Base-by-base conservation (phyloP, 192 early-diverging fungal genomes). In the Umbelopsis sp. region DNA sequence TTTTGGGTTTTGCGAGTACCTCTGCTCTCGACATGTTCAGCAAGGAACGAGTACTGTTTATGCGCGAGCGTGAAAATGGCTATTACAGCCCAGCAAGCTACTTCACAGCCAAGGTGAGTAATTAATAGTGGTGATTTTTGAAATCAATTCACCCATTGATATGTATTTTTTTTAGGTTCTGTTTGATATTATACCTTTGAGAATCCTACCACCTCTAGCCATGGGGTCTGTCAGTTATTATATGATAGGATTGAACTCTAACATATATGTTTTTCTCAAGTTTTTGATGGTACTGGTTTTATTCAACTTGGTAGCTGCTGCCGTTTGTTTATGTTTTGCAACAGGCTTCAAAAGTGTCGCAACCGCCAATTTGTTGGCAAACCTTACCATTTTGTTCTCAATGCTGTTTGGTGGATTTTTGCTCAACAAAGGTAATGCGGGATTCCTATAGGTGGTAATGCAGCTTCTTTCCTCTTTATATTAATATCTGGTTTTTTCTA, bases 381-480 rank as follows among this genome's bases (percentile, higher is more conserved):
- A 84, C 24, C 85, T 93, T n/a, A 71, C 81, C 12, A 87, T 90
- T 62, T 79, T 93, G 29, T 93, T 93, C 74, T 85, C 89, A 67
- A 91, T 93, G 92, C 72, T 93, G 51, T 91, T 93, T 80, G 86
- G 90, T 4, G 92, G 92, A 0, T 87, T 92, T 47, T 65, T 93
- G 43, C 78, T 93, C 66, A 92, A 91, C 72, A 85, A 90, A 75
- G 87, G 87, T 51, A 85, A n/a, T 10, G 31, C 47, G 12, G 7
- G 0, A 41, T 49, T 49, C 1, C 16, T n/a, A 3, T 21, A 11
- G 36, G 3, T 38, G 38, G 38, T 1, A 41, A 11, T 41, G 38
- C 8, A 36, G 21, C 21, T 24, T 14, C 45, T 51, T 62, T 68
- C 34, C 38, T 45, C 50, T 49, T 50, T 52, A 32, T 66, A 7